These are phyloP conservation scores for Ramaria sp. DNA, from an alignment of 768 basidiomycete genomes.

Conservation along the genomic window DNA sequence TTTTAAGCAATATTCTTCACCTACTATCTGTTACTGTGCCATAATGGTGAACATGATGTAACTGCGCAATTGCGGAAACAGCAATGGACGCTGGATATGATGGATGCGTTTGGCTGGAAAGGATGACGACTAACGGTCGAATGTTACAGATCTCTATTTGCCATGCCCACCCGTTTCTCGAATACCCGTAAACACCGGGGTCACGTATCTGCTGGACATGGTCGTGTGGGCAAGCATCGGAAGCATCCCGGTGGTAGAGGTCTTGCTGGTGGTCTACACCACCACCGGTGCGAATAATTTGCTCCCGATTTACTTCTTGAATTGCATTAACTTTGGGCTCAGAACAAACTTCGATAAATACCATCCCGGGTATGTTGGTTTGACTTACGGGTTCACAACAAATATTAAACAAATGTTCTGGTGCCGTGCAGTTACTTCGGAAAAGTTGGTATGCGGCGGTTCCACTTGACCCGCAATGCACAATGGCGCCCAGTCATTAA, in stretches of 20 bases:
- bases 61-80: not conserved
- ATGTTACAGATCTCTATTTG: constrained; percentile 19
- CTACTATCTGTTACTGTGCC: not conserved
- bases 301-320: not conserved
- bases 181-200: constrained; percentile 99
- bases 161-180: constrained; percentile 92
- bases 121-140: constrained; percentile 15
- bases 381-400: not conserved
- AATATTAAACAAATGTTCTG: not conserved
- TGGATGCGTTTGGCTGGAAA: constrained; percentile 15
- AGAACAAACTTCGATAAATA: constrained; percentile 98
- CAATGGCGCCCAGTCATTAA: constrained; percentile 96
- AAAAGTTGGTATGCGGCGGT: constrained; percentile 99
- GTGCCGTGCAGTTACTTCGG: constrained; percentile 77
- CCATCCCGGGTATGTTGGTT: constrained; percentile 54
- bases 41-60: not conserved
- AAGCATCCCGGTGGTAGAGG: constrained; percentile 99
- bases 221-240: constrained; percentile 99
- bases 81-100: constrained; percentile 2
- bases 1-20: constrained; percentile 20
- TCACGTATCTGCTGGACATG: constrained; percentile 98
- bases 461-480: constrained; percentile 86
- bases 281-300: constrained; percentile 70
- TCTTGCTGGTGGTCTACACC: constrained; percentile 99
- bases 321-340: not conserved